These are phyloP conservation scores for Alternaria alternata DNA, from an alignment of 2,329 filamentous ascomycete species.

Conservation along the genomic window DNA sequence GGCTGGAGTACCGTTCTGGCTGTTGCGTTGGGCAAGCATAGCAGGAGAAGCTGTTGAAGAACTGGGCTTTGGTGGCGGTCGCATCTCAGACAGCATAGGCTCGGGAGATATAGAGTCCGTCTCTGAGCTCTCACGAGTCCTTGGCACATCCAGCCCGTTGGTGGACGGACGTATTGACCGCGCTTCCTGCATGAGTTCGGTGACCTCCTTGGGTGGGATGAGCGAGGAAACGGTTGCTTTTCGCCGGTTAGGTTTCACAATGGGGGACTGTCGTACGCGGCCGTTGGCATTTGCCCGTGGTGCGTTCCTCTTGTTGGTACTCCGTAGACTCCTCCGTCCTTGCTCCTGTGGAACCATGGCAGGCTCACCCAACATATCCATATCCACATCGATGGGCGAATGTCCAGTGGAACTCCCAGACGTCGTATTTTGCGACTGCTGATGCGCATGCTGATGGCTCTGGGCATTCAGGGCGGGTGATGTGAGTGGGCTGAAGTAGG, in stretches of 20 bases:
- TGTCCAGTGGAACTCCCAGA: constrained; percentile 59
- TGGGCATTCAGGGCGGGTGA: constrained; percentile 82
- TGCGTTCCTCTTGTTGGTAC: constrained; percentile 59
- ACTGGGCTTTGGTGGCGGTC: constrained; percentile 69
- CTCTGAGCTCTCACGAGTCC: constrained; percentile 53
- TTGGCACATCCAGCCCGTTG: constrained; percentile 32
- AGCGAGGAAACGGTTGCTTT: constrained; percentile 55
- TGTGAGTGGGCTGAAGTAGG: constrained; percentile 84
- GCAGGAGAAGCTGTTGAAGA: constrained; percentile 74
- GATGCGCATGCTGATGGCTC: constrained; percentile 50
- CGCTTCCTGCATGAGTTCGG: constrained; percentile 51
- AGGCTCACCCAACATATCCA: constrained; percentile 54
- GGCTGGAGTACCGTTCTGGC: constrained; percentile 56
- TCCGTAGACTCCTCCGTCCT: constrained; percentile 44
- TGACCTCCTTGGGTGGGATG: constrained; percentile 57
- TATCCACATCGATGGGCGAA: constrained; percentile 57
- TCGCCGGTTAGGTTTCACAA: constrained; percentile 69
- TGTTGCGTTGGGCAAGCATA: constrained; percentile 60
- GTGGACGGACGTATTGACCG: constrained; percentile 35
- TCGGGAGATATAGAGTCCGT: constrained; percentile 61
- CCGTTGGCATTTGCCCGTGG: constrained; percentile 57
- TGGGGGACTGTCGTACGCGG: constrained; percentile 74
- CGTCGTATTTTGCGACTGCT: constrained; percentile 55
- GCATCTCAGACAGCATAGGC: constrained; percentile 58
- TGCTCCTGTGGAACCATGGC: constrained; percentile 52